These are phyloP conservation scores for Zygotorulaspora florentina DNA, from an alignment of 805 yeast species.

Conservation along the genomic window DNA sequence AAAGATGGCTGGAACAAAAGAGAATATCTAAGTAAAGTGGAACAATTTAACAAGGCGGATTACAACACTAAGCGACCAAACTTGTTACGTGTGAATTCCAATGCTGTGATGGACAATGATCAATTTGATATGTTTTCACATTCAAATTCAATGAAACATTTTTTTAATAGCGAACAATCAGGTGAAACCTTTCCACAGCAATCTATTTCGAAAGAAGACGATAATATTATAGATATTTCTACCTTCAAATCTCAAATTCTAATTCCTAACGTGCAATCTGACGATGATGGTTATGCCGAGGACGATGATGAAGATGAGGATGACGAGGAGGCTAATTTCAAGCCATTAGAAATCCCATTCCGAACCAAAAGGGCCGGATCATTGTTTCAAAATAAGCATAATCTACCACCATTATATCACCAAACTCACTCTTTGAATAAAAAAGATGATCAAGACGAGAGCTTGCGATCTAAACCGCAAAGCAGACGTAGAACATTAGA, in stretches of 20 bases:
- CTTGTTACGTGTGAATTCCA: conserved; percentile 20
- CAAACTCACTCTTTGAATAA: conserved; percentile 1
- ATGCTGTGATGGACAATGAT: conserved; percentile 24
- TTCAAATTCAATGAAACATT: conserved; percentile 1
- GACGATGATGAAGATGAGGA: conserved; percentile 30
- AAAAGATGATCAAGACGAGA: background rate
- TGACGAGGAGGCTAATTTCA: conserved; percentile 17
- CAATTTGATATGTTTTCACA: conserved; percentile 28
- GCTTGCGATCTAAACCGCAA: background rate
- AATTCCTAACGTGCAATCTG: conserved; percentile 22
- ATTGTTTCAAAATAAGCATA: conserved; percentile 19
- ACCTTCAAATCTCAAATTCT: conserved; percentile 11
- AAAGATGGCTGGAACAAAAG: conserved; percentile 5
- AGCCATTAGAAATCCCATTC: conserved; percentile 30
- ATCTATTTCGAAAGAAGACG: background rate
- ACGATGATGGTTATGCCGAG: conserved; percentile 33
- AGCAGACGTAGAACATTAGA: conserved; percentile 7
- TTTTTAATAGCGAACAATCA: conserved; percentile 1
- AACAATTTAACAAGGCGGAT: conserved; percentile 9
- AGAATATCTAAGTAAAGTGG: conserved; percentile 12
- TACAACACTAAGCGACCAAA: conserved; percentile 9
- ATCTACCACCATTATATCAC: conserved; percentile 14
- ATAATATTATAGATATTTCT: conserved; percentile 15
- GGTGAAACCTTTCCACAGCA: background rate
- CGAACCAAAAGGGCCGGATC: conserved; percentile 18